Base-by-base conservation (phyloP, 129 eudicot genomes). In the Centella asiatica region DNA sequence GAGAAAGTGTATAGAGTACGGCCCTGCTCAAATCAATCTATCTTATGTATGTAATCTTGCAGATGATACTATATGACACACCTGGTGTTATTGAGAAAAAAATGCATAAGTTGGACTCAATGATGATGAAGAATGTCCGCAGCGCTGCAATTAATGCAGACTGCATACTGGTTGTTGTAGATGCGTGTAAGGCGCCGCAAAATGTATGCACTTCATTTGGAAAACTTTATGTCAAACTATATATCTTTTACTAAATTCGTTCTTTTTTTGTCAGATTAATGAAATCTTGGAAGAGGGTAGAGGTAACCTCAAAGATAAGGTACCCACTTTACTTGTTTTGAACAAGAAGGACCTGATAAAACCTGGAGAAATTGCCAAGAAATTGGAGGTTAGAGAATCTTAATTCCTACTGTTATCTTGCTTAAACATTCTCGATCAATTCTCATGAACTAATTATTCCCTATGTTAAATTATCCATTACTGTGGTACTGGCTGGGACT, bases 121-220 rank as follows among this genome's bases (percentile, higher is more conserved):
- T 93, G 99, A 93, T 93, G 99, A 93, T 93, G 96, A 87, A 82
- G 73, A 93, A 93, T 78, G 99, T 93, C 37, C 96, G 89, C 3
- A 93, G 81, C 55, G 99, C 99, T 42, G 78, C 96, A 20, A 67
- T 87, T 51, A 77, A 84, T 58, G 95, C 99, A 37, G 99, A 93
- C 69, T 93, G 99, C 60, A 92, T 87, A 25, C 60, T 93, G 49
- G 85, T 93, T 39, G 99, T 93, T 59, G 96, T 87, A 45, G 99
- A 93, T 64, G 96, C 95, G 31, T 79, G 85, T 80, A 87, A 84
- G 78, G 70, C 83, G 34, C 96, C 95, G 51, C 81, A 84, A 80
- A 80, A 82, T 87, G 99, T 87, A 77, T 55, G 71, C 34, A 36
- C 14, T 39, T 29, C 4, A 18, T 67, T 44, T 9, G 42, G 28